Base-by-base conservation (phyloP, 1,139 yeast species). In the Suhomyces guaymorum region DNA sequence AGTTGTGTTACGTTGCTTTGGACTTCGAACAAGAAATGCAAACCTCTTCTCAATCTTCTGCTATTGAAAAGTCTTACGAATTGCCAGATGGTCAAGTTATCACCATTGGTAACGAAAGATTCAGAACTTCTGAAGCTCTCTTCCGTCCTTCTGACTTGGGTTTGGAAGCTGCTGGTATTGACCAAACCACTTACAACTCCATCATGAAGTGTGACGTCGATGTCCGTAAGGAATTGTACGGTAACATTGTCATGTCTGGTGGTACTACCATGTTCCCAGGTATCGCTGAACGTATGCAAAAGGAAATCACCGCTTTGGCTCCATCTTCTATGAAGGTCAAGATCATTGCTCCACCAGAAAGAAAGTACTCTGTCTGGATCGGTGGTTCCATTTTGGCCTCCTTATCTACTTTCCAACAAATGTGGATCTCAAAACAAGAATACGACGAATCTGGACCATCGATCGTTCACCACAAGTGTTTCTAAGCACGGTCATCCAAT, bases 181-280 rank as follows among this genome's bases (percentile, higher is more conserved):
- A 92, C 75, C 97, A 92, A 82, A 89, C 97, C 57, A 89, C 97
- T 60, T 92, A 86, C 85, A 90, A 90, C 88, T 90, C 97, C 52
- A 92, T 92, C 77, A 88, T 86, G 82, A 90, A 90, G 88, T 90
- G 97, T 78, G 98, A 92, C 73, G 85, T 92, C 60, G 98, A 92
- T 75, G 97, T 92, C 58, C 88, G 98, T 78, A 90, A 88, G 80
- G 97, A 92, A 72, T 82, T 92, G 72, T 92, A 92, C 79, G 95
- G 96, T 75, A 92, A 92, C 85, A 92, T 92, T 66, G 98, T 92
- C 69, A 83, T 90, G 95, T 90, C 97, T 56, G 98, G 98, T 82
- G 98, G 97, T 86, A 89, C 97, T 63, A 90, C 97, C 58, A 88
- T 92, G 97, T 90, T 89, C 96, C 97, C 97, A 74, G 97, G 97